Evolutionary conservation across 495 filamentous ascomycete species (phyloP), one percentile per base, ranked within the genome.

Genomic region (Penicillium flavigenum): DNA sequence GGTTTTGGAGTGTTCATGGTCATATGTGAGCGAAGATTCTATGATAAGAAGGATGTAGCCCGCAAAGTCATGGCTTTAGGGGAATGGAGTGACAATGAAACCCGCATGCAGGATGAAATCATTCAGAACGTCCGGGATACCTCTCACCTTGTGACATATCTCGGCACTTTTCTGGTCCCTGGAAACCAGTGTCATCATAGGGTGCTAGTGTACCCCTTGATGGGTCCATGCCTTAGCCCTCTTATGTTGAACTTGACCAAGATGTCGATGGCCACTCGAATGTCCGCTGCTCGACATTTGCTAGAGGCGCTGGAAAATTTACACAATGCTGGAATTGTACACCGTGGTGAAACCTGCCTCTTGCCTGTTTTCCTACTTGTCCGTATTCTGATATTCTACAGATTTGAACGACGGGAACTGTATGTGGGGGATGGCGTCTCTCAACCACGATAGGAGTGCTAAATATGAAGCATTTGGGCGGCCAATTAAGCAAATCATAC

Each of bases 221-320:
- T 59, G 61, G 67, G 71, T 38, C 67, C 65, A 50, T 63, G 46
- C 48, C 58, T 73, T 50, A 36, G 55, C 48, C 32, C 53, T 45
- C 11, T 39, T 46, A 50, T 16, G 26, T 42, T 63, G 45, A 54
- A 29, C 44, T 55, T 8, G 34, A 24, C 3, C 22, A 24, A 24
- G 0, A 51, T 62, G 2, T 50, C 61, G 31, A 60, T 63, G 54
- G 44, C 60, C 24, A 49, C 43, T 63, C 63, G 67, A 19, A 67
- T 72, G 65, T 63, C 65, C 29, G 71, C 69, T 41, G 68, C 69
- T 51, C 60, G 41, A 31, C 65, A 69, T 32, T 62, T 72, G 48
- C 60, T 74, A 19, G 39, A 59, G 50, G 53, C 56, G 9, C 39
- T 74, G 36, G 65, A 44, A 58, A 42, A 66, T 45, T 56, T 68